Evolutionary conservation across 805 yeast species (phyloP).

Genomic region (Cyberlindnera euphorbiiphila): DNA sequence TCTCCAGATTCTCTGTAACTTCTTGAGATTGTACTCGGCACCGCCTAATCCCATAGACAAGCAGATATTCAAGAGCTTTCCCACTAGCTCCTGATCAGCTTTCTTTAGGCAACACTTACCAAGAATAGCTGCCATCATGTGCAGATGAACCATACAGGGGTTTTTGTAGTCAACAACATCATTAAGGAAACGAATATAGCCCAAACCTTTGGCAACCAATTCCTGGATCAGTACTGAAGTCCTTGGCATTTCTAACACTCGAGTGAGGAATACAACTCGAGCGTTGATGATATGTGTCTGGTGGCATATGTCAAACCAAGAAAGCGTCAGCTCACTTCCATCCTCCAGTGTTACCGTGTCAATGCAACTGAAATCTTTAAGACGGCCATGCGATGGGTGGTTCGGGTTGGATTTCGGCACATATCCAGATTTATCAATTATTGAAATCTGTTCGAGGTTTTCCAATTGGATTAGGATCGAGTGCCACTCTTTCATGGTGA

Average conservation of each 20-base stretch:
- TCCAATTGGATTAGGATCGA: conserved; percentile 18
- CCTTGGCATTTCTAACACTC: conserved; percentile 37
- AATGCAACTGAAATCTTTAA: conserved; percentile 10
- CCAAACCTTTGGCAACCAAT: conserved; percentile 30
- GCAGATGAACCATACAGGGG: conserved; percentile 43
- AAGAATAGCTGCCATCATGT: conserved; percentile 49
- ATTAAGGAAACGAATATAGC: conserved; percentile 31
- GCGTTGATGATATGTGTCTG: conserved; percentile 41
- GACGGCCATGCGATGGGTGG: conserved; percentile 21
- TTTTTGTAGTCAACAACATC: conserved; percentile 28
- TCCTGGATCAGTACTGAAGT: conserved; percentile 33
- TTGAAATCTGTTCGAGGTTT: conserved; percentile 42
- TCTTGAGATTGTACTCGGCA: conserved; percentile 37
- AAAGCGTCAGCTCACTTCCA: conserved; percentile 15
- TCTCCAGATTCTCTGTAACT: conserved; percentile 31
- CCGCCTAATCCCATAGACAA: conserved; percentile 47
- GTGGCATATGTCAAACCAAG: conserved; percentile 57
- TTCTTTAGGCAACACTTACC: conserved; percentile 42
- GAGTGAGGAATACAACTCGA: conserved; percentile 34
- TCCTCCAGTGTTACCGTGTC: conserved; percentile 12
- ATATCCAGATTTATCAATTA: conserved; percentile 25
- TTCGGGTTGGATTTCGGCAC: conserved; percentile 24
- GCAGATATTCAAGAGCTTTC: conserved; percentile 34
- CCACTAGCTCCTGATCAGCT: conserved; percentile 34
- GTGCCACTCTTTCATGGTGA: conserved; percentile 17